Base-by-base conservation (phyloP, 139 green algal species). In the Volvox reticuliferus region DNA sequence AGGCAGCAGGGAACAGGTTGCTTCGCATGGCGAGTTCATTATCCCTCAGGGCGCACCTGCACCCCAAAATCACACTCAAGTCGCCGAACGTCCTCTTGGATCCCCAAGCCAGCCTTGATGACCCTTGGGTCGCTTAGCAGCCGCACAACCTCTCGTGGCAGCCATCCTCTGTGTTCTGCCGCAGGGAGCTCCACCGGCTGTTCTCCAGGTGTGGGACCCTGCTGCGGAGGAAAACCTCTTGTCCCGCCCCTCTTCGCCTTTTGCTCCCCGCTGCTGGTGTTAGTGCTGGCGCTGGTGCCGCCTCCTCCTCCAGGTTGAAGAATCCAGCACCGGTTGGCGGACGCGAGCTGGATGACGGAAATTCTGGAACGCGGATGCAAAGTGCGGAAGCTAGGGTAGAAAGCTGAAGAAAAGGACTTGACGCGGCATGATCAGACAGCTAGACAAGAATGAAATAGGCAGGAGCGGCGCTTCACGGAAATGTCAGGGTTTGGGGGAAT, bases 31-130 rank as follows among this genome's bases (percentile, higher is more conserved):
- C 67, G 67, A 75, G 3, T 3, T 32, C 67, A 75, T 26, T 32
- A 2, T 12, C 22, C 67, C 22, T 75, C 22, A 26, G 9, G 67
- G 73, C 75, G 80, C 55, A 86, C 68, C 69, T 28, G 81, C 33
- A 89, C 83, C 12, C 88, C 92, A 33, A 89, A 94, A 63, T 93
- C 92, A 1, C 61, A 35, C 71, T 61, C 65, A 36, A 94, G n/a
- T 26, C 92, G 79, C 33, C 63, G 30, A 0, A 92, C 89, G 50
- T 94, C 92, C 86, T 91, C 92, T 44, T 88, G 79, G 55, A 94
- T 93, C 30, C 92, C 92, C 69, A 94, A 79, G 24, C 92, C 92
- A 9, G 86, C 89, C 80, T 94, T 94, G 61, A 94, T 44, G 24
- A 94, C 67, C 32, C 62, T 24, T 14, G 89, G 12, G 71, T 94